These are phyloP conservation scores for Penicillium canescens DNA, from an alignment of 495 filamentous ascomycete genomes.

Conservation along the genomic window DNA sequence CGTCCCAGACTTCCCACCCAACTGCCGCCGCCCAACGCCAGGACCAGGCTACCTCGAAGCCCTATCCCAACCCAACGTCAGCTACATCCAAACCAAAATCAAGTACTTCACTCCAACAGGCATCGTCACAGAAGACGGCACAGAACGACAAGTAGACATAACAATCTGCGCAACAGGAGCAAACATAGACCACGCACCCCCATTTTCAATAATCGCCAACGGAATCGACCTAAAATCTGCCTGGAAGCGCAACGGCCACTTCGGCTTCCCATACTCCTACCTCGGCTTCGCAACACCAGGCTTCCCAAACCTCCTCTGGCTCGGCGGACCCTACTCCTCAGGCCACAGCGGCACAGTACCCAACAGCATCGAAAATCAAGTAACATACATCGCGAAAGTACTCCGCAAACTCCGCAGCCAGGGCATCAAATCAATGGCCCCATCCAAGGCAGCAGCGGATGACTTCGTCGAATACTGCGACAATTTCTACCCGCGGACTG, in stretches of 20 bases:
- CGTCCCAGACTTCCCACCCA: slow-evolving; percentile 64
- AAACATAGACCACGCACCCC: slow-evolving; percentile 57
- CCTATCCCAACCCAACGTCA: slow-evolving; percentile 61
- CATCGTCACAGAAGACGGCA: slow-evolving; percentile 55
- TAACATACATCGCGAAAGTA: slow-evolving; percentile 62
- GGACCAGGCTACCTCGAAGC: slow-evolving; percentile 74
- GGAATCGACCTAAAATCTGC: slow-evolving; percentile 49
- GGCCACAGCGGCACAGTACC: slow-evolving; percentile 54
- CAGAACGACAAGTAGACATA: slow-evolving; percentile 52
- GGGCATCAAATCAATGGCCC: slow-evolving; percentile 59
- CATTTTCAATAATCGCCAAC: slow-evolving; percentile 56
- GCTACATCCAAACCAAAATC: slow-evolving; percentile 59
- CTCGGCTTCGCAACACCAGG: slow-evolving; percentile 60
- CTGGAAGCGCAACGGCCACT: slow-evolving; percentile 52
- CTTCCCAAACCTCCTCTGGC: slow-evolving; percentile 65
- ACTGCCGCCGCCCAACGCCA: slow-evolving; percentile 70
- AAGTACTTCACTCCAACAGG: slow-evolving; percentile 55
- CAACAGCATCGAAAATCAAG: slow-evolving; percentile 54
- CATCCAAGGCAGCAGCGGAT: slow-evolving; percentile 54
- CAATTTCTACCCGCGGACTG: slow-evolving; percentile 61
- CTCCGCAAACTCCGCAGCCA: slow-evolving; percentile 64
- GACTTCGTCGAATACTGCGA: slow-evolving; percentile 64
- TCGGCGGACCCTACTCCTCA: slow-evolving; percentile 50
- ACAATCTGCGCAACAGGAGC: slow-evolving; percentile 71
- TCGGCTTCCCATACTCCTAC: slow-evolving; percentile 66